phyloP scores from a whole-genome alignment of 2,329 filamentous ascomycete species.

The Fusarium decemcellulare region DNA sequence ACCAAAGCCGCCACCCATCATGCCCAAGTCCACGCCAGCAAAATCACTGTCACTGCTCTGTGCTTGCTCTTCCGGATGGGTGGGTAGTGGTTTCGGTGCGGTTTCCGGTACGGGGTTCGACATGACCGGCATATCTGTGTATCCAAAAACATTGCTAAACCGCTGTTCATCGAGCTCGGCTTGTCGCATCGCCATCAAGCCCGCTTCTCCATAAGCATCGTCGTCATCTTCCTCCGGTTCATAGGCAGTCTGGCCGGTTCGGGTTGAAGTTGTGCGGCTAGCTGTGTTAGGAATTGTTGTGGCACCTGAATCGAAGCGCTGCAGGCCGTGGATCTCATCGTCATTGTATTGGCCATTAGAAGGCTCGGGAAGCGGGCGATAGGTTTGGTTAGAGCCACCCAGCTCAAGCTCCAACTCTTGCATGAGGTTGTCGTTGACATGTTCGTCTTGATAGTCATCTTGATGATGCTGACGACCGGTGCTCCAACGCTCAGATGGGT shows the following conservation, averaged over 20 bases:
- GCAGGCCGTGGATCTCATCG: slow-evolving; percentile 58
- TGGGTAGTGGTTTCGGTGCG: slow-evolving; percentile 55
- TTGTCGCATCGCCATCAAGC: slow-evolving; percentile 85
- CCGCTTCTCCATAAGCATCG: slow-evolving; percentile 89
- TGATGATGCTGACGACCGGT: slow-evolving; percentile 52
- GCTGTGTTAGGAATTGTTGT: slow-evolving; percentile 56
- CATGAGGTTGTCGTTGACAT: slow-evolving; percentile 66
- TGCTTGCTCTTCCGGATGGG: slow-evolving; percentile 64
- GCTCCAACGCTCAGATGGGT: slow-evolving; percentile 56
- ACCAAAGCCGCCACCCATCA: slow-evolving; percentile 80
- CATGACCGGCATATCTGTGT: slow-evolving; percentile 49
- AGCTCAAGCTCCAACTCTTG: slow-evolving; percentile 71
- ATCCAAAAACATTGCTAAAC: slow-evolving; percentile 52
- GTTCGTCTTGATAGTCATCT: slow-evolving; percentile 54
- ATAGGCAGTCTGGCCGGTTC: slow-evolving; percentile 35
- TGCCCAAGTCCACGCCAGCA: slow-evolving; percentile 76
- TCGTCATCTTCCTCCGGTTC: slow-evolving; percentile 66
- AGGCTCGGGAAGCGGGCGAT: slow-evolving; percentile 56
- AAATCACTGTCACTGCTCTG: slow-evolving; percentile 80
- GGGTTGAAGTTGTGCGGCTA: slow-evolving; percentile 40
- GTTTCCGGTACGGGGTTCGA: slow-evolving; percentile 41
- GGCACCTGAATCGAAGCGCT: slow-evolving; percentile 65
- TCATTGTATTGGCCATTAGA: slow-evolving; percentile 63
- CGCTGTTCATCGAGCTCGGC: slow-evolving; percentile 83
- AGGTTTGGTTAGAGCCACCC: slow-evolving; percentile 51